These are phyloP conservation scores for Ophiocordyceps sinensis DNA, from an alignment of 2,329 filamentous ascomycete genomes.

Conservation along the genomic window DNA sequence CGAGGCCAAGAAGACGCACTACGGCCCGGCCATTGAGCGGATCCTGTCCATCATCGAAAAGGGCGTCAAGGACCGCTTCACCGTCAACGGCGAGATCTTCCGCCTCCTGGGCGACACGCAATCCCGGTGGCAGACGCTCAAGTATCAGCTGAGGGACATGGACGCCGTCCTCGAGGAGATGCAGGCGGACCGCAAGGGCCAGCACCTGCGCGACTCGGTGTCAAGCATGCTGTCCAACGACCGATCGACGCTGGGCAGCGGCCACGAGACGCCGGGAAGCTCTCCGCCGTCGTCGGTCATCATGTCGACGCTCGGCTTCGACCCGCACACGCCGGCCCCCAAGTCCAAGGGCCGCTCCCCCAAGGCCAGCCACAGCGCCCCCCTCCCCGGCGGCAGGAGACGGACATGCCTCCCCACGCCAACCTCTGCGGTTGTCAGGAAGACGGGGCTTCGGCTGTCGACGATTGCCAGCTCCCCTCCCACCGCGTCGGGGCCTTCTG, in stretches of 20 bases:
- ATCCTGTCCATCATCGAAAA: slow-evolving; percentile 88
- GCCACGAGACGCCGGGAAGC: slow-evolving; percentile 56
- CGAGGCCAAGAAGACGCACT: slow-evolving; percentile 88
- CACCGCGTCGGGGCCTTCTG: slow-evolving; percentile 26
- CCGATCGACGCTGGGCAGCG: slow-evolving; percentile 54
- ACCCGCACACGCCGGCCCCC: slow-evolving; percentile 28
- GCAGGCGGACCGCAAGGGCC: slow-evolving; percentile 44
- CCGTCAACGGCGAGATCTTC: slow-evolving; percentile 90
- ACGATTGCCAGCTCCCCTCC: slow-evolving; percentile 35
- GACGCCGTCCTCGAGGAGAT: slow-evolving; percentile 64
- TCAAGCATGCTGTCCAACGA: slow-evolving; percentile 84
- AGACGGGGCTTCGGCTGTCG: slow-evolving; percentile 29
- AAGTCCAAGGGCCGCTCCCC: slow-evolving; percentile 33
- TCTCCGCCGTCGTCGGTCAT: slow-evolving; percentile 48
- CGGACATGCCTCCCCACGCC: slow-evolving; percentile 34
- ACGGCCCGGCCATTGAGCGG: slow-evolving; percentile 81
- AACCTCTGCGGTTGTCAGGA: slow-evolving; percentile 24
- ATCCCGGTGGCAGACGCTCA: slow-evolving; percentile 63
- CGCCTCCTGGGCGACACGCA: slow-evolving; percentile 76
- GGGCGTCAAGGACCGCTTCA: slow-evolving; percentile 88
- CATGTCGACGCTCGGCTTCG: slow-evolving; percentile 40
- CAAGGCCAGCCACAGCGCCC: slow-evolving; percentile 29
- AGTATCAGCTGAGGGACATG: slow-evolving; percentile 63
- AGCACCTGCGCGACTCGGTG: slow-evolving; percentile 79
- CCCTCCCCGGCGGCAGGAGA: slow-evolving; percentile 29